Evolutionary conservation across 1,284 basidiomycete genomes (phyloP), one percentile per base, ranked within the genome.

Genomic region (Ustilago esculenta): DNA sequence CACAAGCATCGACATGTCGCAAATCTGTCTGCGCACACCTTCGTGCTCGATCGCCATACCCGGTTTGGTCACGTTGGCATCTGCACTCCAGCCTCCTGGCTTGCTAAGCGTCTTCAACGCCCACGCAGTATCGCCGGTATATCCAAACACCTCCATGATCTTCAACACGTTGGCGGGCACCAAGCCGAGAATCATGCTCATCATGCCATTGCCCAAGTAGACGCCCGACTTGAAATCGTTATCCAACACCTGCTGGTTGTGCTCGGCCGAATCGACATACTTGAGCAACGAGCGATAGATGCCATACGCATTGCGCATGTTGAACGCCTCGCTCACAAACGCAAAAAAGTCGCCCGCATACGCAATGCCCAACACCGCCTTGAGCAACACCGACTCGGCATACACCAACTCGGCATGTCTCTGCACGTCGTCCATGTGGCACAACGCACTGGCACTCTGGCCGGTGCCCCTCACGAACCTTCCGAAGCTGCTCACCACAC

Each of bases 101-200:
- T 63, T 58, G 42, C 59, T 47, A 20, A 81, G 71, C 27, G 74
- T 78, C 57, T 72, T 57, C 42, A 81, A 60, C 4, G 71, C 80
- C 46, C 63, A 70, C 14, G 58, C 43, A 2, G 68, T 73, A 33
- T 80, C 75, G 42, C 80, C 80, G 3, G 72, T 75, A 58, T 81
- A 81, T 12, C 80, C 80, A 51, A 81, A 79, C 40, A 80, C 69
- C 47, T 80, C 77, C 80, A 81, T 81, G 54, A 81, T 75, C 65
- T 79, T 80, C 37, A 81, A 65, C 27, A 81, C 73, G 45, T 79
- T 81, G 32, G 75, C 63, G 4, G 80, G 80, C 14, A 81, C 69
- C 2, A 81, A 69, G 23, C 80, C 80, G 20, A 81, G 60, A 24
- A 81, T 78, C 69, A 81, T 72, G 39, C 75, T 79, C 48, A 81